Conservation (phyloP, 2,329 filamentous ascomycete genomes). For the Trichoderma koningiopsis region DNA sequence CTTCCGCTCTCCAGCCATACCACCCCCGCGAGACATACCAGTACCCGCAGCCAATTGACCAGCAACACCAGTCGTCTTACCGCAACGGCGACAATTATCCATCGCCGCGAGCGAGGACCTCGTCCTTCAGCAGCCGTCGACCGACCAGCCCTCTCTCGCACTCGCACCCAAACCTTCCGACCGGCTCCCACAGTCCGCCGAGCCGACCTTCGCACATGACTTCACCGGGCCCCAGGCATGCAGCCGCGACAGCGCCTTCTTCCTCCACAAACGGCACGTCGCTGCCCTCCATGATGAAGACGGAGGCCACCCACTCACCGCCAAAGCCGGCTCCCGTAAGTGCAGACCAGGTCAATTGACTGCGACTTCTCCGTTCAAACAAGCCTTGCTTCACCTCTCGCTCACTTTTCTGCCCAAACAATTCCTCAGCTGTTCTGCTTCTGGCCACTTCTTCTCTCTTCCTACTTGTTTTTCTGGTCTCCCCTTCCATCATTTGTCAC, state of each 20-base stretch:
- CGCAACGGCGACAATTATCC: slow-evolving; percentile 51
- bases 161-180: slow-evolving; percentile 49
- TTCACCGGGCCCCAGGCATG: slow-evolving; percentile 53
- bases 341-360: background rate
- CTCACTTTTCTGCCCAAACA: slow-evolving; percentile 35
- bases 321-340: slow-evolving; percentile 41
- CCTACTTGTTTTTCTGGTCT: slow-evolving; percentile 23
- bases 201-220: slow-evolving; percentile 45
- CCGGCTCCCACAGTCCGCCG: slow-evolving; percentile 49
- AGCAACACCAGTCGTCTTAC: slow-evolving; percentile 48
- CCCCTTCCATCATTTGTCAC: too few relatives aligned
- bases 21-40: slow-evolving; percentile 56
- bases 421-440: slow-evolving; percentile 31
- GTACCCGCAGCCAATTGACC: slow-evolving; percentile 49
- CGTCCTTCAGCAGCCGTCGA: slow-evolving; percentile 44
- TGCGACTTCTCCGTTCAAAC: background rate
- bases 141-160: slow-evolving; percentile 56
- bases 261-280: slow-evolving; percentile 46
- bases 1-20: slow-evolving; percentile 28
- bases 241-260: slow-evolving; percentile 43
- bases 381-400: background rate
- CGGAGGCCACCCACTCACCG: slow-evolving; percentile 46
- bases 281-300: slow-evolving; percentile 42
- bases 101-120: slow-evolving; percentile 49
- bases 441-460: slow-evolving; percentile 9